Evolutionary conservation across 1,284 basidiomycete species (phyloP).

Genomic region (Athelia psychrophila): DNA sequence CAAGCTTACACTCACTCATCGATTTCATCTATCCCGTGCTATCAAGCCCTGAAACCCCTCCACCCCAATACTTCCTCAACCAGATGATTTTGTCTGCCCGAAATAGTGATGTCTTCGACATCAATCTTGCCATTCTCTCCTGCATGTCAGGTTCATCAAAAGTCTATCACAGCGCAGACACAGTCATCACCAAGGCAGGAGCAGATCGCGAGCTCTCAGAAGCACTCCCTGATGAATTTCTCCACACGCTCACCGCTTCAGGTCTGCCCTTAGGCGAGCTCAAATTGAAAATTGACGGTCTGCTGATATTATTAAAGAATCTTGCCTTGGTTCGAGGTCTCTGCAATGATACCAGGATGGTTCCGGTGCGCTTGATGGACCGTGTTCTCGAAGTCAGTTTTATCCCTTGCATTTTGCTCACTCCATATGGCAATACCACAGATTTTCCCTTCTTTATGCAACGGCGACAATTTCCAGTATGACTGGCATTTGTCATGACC

Average conservation of each 20-base stretch:
- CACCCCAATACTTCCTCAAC: constrained; percentile 31
- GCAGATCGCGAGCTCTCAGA: no score
- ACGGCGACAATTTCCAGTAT: constrained; percentile 27
- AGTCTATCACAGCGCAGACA: constrained; percentile 27
- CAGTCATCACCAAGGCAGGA: no score
- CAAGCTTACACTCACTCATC: constrained; percentile 22
- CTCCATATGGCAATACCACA: constrained; percentile 11
- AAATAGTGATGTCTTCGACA: constrained; percentile 33
- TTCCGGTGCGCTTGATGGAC: constrained; percentile 14
- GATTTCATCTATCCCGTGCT: constrained; percentile 26
- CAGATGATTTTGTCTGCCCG: constrained; percentile 32
- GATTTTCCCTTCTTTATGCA: constrained; percentile 21
- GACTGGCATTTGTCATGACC: constrained; percentile 33
- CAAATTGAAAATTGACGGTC: constrained; percentile 23
- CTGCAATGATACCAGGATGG: constrained; percentile 33
- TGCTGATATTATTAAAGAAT: constrained; percentile 35
- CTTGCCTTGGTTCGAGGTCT: constrained; percentile 26
- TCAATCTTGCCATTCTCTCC: constrained; percentile 29
- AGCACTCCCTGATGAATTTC: constrained; percentile 24
- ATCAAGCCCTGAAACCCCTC: constrained; percentile 11
- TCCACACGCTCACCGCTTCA: constrained; percentile 22
- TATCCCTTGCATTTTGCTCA: constrained; percentile 28
- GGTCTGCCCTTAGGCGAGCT: constrained; percentile 29
- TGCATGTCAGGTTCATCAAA: constrained; percentile 23
- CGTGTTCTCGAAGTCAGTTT: constrained; percentile 25